Evolutionary conservation across 345 rosid species (phyloP).

Genomic region (Populus pruinosa): DNA sequence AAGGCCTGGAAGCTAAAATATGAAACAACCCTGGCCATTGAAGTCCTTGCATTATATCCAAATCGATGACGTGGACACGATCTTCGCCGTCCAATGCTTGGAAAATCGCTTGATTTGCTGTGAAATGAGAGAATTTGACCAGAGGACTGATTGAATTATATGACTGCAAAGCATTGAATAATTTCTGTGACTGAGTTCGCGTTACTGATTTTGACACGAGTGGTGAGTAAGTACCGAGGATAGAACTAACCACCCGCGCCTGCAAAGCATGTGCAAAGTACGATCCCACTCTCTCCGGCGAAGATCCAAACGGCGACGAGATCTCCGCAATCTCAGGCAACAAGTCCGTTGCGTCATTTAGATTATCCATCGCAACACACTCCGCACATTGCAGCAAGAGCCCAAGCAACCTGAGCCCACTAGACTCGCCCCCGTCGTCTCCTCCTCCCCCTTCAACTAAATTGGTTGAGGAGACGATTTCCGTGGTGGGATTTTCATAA

Average conservation of each 20-base stretch:
- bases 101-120: slow-evolving; percentile 92
- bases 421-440: slow-evolving; percentile 37
- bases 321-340: slow-evolving; percentile 72
- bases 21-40: slow-evolving; percentile 99
- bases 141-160: slow-evolving; percentile 76
- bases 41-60: slow-evolving; percentile 97
- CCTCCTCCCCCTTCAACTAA: slow-evolving; percentile 1
- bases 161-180: slow-evolving; percentile 77
- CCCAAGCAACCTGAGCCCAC: slow-evolving; percentile 63
- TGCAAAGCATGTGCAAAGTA: slow-evolving; percentile 85
- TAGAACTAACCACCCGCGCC: slow-evolving; percentile 79
- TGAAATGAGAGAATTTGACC: slow-evolving; percentile 89
- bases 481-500: not conserved
- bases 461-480: slow-evolving; percentile 9
- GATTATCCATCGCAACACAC: slow-evolving; percentile 74
- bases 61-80: slow-evolving; percentile 80
- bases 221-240: slow-evolving; percentile 51
- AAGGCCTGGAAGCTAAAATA: slow-evolving; percentile 82
- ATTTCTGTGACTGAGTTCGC: slow-evolving; percentile 55
- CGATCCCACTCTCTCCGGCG: slow-evolving; percentile 85
- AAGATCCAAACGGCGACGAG: slow-evolving; percentile 84
- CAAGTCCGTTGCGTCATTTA: slow-evolving; percentile 61
- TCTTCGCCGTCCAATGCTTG: slow-evolving; percentile 82
- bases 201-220: slow-evolving; percentile 39
- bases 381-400: slow-evolving; percentile 92